A percentile compares a stretch with the other conserved stretches of the same genome.
Conservation (phyloP, 1,284 basidiomycete genomes). For the Boletus sp. region DNA sequence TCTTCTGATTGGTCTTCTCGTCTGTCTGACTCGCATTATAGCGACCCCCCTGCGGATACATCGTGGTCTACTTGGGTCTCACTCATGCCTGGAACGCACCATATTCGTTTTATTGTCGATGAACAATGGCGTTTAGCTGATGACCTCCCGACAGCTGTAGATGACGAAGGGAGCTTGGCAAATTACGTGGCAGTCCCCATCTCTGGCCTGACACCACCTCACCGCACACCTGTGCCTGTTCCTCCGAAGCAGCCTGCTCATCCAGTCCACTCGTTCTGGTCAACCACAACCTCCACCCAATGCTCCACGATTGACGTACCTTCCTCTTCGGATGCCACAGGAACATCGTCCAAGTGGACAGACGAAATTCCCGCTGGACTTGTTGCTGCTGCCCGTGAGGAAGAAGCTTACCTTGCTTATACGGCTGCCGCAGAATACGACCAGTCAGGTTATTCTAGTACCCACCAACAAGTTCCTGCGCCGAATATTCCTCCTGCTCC, state of each 20-base stretch:
- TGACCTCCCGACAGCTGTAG: conserved; percentile 86
- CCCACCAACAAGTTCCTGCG: conserved; percentile 42
- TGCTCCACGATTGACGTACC: conserved; percentile 23
- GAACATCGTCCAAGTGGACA: conserved; percentile 60
- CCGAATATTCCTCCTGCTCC: conserved; percentile 84
- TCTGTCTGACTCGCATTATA: conserved; percentile 19
- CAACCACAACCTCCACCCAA: conserved; percentile 37
- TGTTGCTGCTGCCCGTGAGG: conserved; percentile 74
- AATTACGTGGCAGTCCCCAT: conserved; percentile 77
- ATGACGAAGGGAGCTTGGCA: conserved; percentile 91
- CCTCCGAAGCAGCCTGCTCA: conserved; percentile 37
- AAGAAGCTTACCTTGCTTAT: conserved; percentile 69
- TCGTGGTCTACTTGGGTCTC: conserved; percentile 46
- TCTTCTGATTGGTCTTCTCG: conserved; percentile 8
- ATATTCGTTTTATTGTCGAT: conserved; percentile 95
- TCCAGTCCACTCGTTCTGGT: conserved; percentile 35
- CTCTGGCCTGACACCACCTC: conserved; percentile 35
- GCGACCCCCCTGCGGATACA: conserved; percentile 33
- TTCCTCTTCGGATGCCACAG: conserved; percentile 25
- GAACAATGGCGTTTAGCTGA: conserved; percentile 77
- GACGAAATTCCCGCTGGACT: conserved; percentile 71
- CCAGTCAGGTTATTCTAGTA: conserved; percentile 24
- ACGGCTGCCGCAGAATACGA: conserved; percentile 33
- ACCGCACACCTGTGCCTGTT: conserved; percentile 20
- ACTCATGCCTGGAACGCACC: conserved; percentile 89